Evolutionary conservation across 805 yeast species (phyloP).

Genomic region (Yarrowia sp.): DNA sequence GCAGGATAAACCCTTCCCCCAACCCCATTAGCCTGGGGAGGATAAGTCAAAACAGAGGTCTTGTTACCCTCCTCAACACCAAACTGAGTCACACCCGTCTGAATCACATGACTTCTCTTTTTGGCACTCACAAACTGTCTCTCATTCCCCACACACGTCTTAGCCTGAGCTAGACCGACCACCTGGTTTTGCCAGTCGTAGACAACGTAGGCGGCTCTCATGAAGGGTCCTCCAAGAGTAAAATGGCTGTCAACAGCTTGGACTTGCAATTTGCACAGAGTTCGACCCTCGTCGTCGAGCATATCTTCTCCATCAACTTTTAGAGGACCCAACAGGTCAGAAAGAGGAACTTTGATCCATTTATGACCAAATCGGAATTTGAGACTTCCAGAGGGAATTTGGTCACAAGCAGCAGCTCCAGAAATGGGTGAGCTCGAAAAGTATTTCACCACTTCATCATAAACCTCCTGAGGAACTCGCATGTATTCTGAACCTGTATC

Average conservation of each 20-base stretch:
- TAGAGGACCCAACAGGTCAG: background rate
- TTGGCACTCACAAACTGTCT: background rate
- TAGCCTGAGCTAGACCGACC: slow-evolving; percentile 18
- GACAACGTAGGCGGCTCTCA: background rate
- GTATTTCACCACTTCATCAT: background rate
- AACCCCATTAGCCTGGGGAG: background rate
- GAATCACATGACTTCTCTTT: background rate
- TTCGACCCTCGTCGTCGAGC: background rate
- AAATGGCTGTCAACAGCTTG: background rate
- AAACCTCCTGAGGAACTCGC: background rate
- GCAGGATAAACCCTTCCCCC: background rate
- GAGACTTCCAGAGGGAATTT: background rate
- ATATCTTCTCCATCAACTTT: background rate
- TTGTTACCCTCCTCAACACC: no score
- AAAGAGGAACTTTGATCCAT: background rate
- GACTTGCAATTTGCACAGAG: background rate
- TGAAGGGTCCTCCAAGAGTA: slow-evolving; percentile 4
- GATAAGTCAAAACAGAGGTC: no score
- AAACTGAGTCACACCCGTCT: no score
- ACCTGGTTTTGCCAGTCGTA: slow-evolving; percentile 20
- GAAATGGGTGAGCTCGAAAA: background rate
- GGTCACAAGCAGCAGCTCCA: background rate
- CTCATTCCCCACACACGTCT: background rate
- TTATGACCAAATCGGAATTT: background rate
- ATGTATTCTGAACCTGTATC: background rate